These are phyloP conservation scores for Pythium guiyangense DNA, from an alignment of 352 stramenopile species.

Conservation along the genomic window DNA sequence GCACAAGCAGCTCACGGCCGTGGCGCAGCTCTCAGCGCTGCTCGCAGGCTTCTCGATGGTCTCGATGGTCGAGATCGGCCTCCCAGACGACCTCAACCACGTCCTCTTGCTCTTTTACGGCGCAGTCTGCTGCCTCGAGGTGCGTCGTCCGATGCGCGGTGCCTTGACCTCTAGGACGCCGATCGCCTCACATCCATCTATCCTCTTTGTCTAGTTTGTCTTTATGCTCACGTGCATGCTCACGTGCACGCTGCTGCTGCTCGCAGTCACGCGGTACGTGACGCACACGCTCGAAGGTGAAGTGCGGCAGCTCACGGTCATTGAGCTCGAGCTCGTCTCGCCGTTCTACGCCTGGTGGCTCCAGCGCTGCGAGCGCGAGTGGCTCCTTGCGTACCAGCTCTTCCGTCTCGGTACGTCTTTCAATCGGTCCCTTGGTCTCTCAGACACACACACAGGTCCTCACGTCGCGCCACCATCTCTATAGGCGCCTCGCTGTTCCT, in stretches of 20 bases:
- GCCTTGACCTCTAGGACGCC: too few species aligned
- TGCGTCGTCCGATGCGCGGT: constrained; percentile 13
- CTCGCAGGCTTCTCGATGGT: constrained; percentile 69
- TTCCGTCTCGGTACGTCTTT: constrained; percentile 33
- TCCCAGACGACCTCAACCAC: constrained; percentile 36
- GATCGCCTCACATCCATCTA: too few species aligned
- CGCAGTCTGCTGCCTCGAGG: constrained; percentile 44
- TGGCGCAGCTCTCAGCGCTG: constrained; percentile 64
- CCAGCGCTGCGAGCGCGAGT: constrained; percentile 65
- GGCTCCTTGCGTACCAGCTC: constrained; percentile 61
- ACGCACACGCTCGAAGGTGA: constrained; percentile 75
- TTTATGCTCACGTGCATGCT: constrained; percentile 73
- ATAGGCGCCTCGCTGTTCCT: constrained; percentile 54
- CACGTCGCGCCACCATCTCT: not conserved
- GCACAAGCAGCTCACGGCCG: constrained; percentile 51
- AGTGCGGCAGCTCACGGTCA: constrained; percentile 39
- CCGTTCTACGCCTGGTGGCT: constrained; percentile 72
- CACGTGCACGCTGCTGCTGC: constrained; percentile 61
- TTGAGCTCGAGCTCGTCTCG: constrained; percentile 62
- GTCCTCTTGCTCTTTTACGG: constrained; percentile 62
- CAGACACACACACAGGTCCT: not conserved
- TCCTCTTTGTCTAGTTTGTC: constrained; percentile 38
- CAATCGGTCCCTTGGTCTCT: not conserved
- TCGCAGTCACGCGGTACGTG: constrained; percentile 73
- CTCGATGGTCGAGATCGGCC: constrained; percentile 67